Percentiles rank a stretch among this genome's conserved stretches.
Evolutionary conservation across 2,329 filamentous ascomycete species (phyloP).

Genomic region (Verticillium zaregamsianum): DNA sequence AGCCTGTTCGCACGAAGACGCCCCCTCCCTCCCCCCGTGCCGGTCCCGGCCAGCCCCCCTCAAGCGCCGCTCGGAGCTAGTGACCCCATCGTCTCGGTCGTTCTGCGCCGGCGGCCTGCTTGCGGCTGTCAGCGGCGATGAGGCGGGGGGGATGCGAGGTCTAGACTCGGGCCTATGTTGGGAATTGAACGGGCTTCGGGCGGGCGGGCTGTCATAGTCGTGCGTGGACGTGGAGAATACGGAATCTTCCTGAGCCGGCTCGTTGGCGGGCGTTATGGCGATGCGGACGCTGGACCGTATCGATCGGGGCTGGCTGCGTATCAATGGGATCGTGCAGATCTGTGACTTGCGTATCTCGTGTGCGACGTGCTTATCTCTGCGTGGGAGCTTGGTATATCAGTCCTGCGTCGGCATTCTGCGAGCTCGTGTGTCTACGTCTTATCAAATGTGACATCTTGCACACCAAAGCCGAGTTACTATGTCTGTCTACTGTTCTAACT

Average conservation of each 20-base stretch:
- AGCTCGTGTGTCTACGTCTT: neutral
- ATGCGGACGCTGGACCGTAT: neutral
- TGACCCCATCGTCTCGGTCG: neutral
- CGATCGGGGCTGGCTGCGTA: neutral
- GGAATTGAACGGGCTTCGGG: neutral
- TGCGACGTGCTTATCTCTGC: neutral
- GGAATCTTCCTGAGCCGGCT: neutral
- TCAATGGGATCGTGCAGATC: neutral
- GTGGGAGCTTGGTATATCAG: constrained; percentile 3
- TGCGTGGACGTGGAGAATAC: neutral
- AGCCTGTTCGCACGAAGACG: neutral
- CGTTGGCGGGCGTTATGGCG: neutral
- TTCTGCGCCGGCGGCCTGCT: neutral
- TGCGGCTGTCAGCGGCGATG: neutral
- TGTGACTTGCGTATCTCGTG: neutral
- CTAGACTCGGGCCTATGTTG: neutral
- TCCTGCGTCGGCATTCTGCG: constrained; percentile 3
- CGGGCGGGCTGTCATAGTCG: neutral
- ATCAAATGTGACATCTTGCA: neutral
- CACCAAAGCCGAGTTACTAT: constrained; percentile 11
- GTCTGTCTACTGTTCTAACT: constrained; percentile 27
- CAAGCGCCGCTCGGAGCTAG: neutral
- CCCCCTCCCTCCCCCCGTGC: neutral
- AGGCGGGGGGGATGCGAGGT: neutral
- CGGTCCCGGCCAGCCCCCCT: neutral